A percentile compares a stretch with the other conserved stretches of the same genome.
Conservation (phyloP, 805 yeast genomes). For the Kluyveromyces siamensis region DNA sequence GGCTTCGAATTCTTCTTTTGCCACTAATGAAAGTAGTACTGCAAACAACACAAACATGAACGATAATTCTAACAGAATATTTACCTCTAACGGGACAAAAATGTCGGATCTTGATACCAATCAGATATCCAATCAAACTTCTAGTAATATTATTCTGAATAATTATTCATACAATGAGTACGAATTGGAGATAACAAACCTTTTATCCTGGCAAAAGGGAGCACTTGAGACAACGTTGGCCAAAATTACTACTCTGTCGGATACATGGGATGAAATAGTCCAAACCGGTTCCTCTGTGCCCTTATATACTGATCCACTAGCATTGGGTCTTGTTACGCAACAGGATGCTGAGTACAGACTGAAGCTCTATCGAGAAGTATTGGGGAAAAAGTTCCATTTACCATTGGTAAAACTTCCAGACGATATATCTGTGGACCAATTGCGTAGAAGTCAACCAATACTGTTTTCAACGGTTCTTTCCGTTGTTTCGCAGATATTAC, state of each 20-base stretch:
- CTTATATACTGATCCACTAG: conserved; percentile 42
- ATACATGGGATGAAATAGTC: conserved; percentile 39
- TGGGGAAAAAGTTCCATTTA: conserved; percentile 35
- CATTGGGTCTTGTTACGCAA: conserved; percentile 45
- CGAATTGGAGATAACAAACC: conserved; percentile 6
- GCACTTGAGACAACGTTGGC: conserved; percentile 35
- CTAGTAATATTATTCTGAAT: not conserved
- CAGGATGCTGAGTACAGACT: conserved; percentile 54
- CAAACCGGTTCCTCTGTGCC: conserved; percentile 36
- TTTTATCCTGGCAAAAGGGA: conserved; percentile 21
- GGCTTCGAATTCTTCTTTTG: not conserved
- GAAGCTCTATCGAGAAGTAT: conserved; percentile 36
- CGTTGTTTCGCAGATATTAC: conserved; percentile 40
- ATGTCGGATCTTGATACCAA: not conserved
- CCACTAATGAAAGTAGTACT: not conserved
- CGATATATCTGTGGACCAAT: conserved; percentile 34
- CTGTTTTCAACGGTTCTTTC: conserved; percentile 60
- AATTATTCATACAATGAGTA: not conserved
- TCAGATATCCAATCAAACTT: not conserved
- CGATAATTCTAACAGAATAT: not conserved
- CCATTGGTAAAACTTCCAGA: conserved; percentile 52
- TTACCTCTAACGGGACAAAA: not conserved
- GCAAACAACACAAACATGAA: not conserved
- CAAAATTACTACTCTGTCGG: conserved; percentile 33
- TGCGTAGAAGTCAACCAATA: conserved; percentile 47